Evolutionary conservation across 2,329 filamentous ascomycete species (phyloP).

Genomic region (Beauveria varroae): DNA sequence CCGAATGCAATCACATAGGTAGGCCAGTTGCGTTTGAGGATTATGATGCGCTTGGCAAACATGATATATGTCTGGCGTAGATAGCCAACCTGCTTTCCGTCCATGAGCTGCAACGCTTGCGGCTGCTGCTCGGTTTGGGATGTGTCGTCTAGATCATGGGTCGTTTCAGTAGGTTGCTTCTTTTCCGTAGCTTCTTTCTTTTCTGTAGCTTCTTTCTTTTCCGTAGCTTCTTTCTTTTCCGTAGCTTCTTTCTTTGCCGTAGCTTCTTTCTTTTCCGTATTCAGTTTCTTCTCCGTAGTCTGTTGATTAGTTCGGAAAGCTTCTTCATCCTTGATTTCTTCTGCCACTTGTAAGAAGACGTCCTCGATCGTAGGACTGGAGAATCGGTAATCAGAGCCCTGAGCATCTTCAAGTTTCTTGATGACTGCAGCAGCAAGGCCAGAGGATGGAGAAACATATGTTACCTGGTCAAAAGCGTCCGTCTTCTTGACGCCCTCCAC

Average conservation of each 20-base stretch:
- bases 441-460: conserved; percentile 66
- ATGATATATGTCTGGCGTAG: conserved; percentile 64
- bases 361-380: conserved; percentile 88
- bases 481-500: conserved; percentile 51
- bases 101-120: conserved; percentile 48
- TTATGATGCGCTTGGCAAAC: conserved; percentile 68
- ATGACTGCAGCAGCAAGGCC: conserved; percentile 65
- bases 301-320: conserved; percentile 20
- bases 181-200: conserved; percentile 19
- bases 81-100: conserved; percentile 63
- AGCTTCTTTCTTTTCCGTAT: conserved; percentile 18
- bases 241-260: conserved; percentile 18
- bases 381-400: conserved; percentile 72
- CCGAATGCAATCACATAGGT: conserved; percentile 68
- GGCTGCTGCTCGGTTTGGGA: conserved; percentile 19
- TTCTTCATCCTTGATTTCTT: conserved; percentile 60
- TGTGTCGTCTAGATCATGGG: conserved; percentile 11
- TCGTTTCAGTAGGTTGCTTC: conserved; percentile 17
- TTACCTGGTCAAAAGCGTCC: conserved; percentile 60
- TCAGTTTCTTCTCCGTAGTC: conserved; percentile 18
- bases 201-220: conserved; percentile 19
- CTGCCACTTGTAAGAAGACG: conserved; percentile 79
- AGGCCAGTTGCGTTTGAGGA: conserved; percentile 71
- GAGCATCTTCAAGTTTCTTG: conserved; percentile 55
- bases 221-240: conserved; percentile 19